Percentiles rank a stretch among this genome's conserved stretches.
These are phyloP conservation scores for Didymosphaeria variabile DNA, from an alignment of 2,329 filamentous ascomycete species.

Conservation along the genomic window DNA sequence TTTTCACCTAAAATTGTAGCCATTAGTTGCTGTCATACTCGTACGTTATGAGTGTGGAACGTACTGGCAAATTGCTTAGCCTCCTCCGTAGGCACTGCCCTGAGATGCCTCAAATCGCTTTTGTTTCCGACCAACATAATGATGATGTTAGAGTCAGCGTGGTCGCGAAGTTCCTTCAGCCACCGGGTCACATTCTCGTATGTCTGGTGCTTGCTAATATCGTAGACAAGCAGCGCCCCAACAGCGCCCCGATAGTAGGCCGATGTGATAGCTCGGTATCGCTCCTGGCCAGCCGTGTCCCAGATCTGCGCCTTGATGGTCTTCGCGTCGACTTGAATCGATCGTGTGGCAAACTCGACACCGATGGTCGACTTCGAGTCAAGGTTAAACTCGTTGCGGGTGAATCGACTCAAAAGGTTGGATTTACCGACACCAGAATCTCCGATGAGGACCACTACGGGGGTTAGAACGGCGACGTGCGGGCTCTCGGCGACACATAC, in stretches of 20 bases:
- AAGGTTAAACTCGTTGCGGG: conserved; percentile 99
- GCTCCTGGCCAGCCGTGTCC: conserved; percentile 98
- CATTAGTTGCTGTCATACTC: conserved; percentile 20
- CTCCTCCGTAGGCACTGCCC: conserved; percentile 96
- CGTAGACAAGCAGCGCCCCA: conserved; percentile 96
- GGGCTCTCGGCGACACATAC: conserved; percentile 58
- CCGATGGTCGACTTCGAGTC: conserved; percentile 99
- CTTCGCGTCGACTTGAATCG: conserved; percentile 98
- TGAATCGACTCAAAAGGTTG: conserved; percentile 99
- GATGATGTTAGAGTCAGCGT: conserved; percentile 98
- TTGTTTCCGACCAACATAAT: conserved; percentile 99
- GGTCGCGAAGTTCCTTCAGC: conserved; percentile 97
- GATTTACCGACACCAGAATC: conserved; percentile 99
- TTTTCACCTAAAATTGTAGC: conserved; percentile 76
- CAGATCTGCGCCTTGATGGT: conserved; percentile 99
- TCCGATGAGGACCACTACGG: conserved; percentile 93
- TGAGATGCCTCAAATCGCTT: conserved; percentile 98
- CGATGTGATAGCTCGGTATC: conserved; percentile 98
- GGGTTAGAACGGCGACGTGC: conserved; percentile 37
- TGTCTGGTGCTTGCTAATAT: conserved; percentile 99
- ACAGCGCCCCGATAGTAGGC: conserved; percentile 99
- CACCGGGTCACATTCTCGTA: conserved; percentile 99
- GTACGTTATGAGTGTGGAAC: conserved; percentile 45
- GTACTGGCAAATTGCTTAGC: conserved; percentile 96
- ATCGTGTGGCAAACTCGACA: conserved; percentile 98